Percentiles rank a stretch among this genome's conserved stretches.
phyloP scores from a whole-genome alignment of 139 green algal genomes.

The Microglena sp. region DNA sequence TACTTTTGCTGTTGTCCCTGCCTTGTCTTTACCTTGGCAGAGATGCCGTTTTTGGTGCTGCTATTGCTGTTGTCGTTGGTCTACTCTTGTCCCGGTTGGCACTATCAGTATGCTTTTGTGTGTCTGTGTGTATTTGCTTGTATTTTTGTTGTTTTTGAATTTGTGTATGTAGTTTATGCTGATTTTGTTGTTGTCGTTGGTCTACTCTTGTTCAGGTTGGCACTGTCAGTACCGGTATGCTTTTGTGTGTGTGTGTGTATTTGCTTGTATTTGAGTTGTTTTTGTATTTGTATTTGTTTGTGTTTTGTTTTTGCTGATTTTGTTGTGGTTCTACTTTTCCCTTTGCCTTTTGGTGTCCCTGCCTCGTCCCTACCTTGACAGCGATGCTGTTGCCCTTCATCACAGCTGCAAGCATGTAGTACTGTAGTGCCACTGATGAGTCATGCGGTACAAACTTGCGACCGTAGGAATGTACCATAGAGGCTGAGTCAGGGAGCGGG shows the following conservation, averaged over 20 bases:
- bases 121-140: neutral
- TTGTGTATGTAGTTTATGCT: neutral
- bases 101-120: no score
- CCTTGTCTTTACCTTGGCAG: no score
- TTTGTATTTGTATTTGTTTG: neutral
- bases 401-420: slow-evolving; percentile 65
- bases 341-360: neutral
- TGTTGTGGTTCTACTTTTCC: neutral
- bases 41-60: no score
- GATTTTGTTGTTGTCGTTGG: neutral
- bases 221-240: neutral
- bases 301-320: neutral
- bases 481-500: slow-evolving; percentile 20
- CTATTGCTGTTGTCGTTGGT: no score
- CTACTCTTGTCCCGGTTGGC: no score
- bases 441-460: slow-evolving; percentile 43
- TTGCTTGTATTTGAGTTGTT: neutral
- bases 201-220: no score
- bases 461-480: slow-evolving; percentile 45
- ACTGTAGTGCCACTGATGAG: slow-evolving; percentile 51
- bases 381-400: slow-evolving; percentile 24
- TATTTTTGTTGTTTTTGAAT: neutral
- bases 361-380: neutral
- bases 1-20: no score
- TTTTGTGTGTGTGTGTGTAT: slow-evolving; percentile 9